phyloP scores from a whole-genome alignment of 2,329 filamentous ascomycete species.

The Lecanoromycetidae sp. region DNA sequence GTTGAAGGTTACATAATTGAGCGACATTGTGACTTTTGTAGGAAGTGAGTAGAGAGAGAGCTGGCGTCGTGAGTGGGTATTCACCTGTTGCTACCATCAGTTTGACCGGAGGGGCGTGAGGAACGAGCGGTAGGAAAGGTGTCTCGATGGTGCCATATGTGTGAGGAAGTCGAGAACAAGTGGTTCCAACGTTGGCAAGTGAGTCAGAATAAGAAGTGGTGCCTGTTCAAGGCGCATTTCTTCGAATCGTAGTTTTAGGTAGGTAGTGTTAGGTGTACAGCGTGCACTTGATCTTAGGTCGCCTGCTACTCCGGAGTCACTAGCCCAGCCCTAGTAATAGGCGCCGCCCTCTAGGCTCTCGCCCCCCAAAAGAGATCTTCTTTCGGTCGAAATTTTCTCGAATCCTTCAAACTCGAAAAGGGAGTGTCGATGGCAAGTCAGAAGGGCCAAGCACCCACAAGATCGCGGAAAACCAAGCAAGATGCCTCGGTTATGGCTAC shows the following conservation, averaged over 20 bases:
- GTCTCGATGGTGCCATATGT: constrained; percentile 2
- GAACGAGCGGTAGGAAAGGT: background rate
- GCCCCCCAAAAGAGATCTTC: no score
- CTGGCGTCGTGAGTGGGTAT: no score
- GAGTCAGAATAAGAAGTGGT: background rate
- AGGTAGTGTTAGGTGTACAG: background rate
- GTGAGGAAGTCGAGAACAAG: no score
- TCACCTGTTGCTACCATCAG: no score
- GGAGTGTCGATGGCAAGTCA: constrained; percentile 4
- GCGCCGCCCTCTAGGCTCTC: background rate
- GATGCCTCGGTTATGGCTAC: constrained; percentile 57
- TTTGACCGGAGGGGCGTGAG: background rate
- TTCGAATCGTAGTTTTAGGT: no score
- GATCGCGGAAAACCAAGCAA: constrained; percentile 22
- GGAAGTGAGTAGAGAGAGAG: background rate
- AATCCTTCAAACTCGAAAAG: background rate
- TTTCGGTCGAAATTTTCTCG: no score
- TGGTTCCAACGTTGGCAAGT: no score
- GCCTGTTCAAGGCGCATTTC: no score
- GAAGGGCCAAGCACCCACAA: background rate
- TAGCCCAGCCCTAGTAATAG: background rate
- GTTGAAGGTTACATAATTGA: constrained; percentile 99
- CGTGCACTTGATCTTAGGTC: background rate
- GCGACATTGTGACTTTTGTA: constrained; percentile 25
- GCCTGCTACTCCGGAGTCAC: no score